Conservation (phyloP, 2,329 filamentous ascomycete species). For the Juglanconis oblonga region DNA sequence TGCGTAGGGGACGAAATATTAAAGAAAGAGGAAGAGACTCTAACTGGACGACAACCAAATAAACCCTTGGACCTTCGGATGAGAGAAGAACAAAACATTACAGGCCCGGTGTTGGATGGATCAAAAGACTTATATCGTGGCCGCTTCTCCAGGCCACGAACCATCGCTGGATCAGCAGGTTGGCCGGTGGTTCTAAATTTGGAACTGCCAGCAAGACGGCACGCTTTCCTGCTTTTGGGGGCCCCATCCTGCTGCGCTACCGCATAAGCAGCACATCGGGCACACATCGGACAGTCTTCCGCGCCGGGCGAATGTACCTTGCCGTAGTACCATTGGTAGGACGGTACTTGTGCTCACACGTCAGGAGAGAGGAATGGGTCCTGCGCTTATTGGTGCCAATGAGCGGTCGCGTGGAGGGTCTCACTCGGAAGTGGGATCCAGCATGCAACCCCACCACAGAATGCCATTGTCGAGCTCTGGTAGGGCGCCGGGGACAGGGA, state of each 20-base stretch:
- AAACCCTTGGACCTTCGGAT: constrained; percentile 39
- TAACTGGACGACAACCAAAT: constrained; percentile 49
- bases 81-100: constrained; percentile 40
- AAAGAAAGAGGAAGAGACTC: constrained; percentile 37
- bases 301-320: constrained; percentile 7
- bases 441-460: constrained; percentile 27
- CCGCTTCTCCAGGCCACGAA: constrained; percentile 39
- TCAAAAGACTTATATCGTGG: constrained; percentile 58
- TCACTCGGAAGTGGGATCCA: constrained; percentile 28
- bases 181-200: constrained; percentile 42
- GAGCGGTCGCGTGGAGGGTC: constrained; percentile 25
- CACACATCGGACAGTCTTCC: constrained; percentile 20
- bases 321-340: constrained; percentile 3
- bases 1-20: constrained; percentile 32
- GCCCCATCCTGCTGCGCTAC: constrained; percentile 25
- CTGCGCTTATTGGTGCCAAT: constrained; percentile 29
- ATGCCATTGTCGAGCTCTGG: constrained; percentile 19
- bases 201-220: constrained; percentile 27
- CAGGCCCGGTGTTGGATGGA: constrained; percentile 36
- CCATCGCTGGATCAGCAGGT: constrained; percentile 26
- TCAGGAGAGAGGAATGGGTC: constrained; percentile 6
- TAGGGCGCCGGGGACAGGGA: constrained; percentile 18
- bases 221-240: constrained; percentile 39
- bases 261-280: constrained; percentile 18
- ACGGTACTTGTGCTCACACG: constrained; percentile 16